phyloP scores from a whole-genome alignment of 2,329 filamentous ascomycete species.

The Lachnellula cervina region DNA sequence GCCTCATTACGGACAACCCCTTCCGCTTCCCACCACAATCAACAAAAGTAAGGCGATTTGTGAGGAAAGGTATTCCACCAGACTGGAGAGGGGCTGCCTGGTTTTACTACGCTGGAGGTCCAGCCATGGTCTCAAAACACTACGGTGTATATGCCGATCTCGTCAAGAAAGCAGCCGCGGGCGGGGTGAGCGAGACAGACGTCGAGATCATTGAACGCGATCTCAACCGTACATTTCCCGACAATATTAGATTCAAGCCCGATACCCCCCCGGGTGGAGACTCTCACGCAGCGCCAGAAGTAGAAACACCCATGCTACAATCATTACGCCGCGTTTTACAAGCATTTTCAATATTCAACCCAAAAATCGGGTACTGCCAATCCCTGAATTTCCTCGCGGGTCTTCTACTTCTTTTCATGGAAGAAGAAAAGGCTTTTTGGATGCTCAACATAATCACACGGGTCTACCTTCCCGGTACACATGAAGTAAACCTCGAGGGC shows the following conservation, averaged over 20 bases:
- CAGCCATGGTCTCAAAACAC: conserved; percentile 70
- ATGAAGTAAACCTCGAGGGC: conserved; percentile 84
- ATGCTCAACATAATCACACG: conserved; percentile 89
- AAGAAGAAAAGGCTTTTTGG: conserved; percentile 88
- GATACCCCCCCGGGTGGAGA: conserved; percentile 28
- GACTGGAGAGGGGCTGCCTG: conserved; percentile 94
- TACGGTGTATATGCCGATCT: conserved; percentile 71
- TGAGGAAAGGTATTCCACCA: conserved; percentile 88
- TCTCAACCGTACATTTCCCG: conserved; percentile 87
- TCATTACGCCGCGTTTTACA: conserved; percentile 80
- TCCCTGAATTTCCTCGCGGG: conserved; percentile 93
- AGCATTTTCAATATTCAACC: conserved; percentile 87
- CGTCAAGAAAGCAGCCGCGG: conserved; percentile 56
- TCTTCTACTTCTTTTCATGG: conserved; percentile 80
- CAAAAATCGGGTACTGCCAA: conserved; percentile 90
- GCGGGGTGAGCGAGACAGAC: conserved; percentile 63
- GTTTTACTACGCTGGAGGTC: conserved; percentile 94
- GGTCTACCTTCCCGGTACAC: conserved; percentile 82
- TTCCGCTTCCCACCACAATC: conserved; percentile 74
- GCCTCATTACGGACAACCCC: conserved; percentile 66
- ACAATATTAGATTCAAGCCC: conserved; percentile 87
- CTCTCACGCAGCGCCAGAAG: conserved; percentile 9
- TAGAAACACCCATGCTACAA: conserved; percentile 72
- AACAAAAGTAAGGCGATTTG: conserved; percentile 81
- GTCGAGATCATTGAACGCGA: conserved; percentile 91